Conservation (phyloP, 2,329 filamentous ascomycete species). For the Pseudocercospora fijiensis region DNA sequence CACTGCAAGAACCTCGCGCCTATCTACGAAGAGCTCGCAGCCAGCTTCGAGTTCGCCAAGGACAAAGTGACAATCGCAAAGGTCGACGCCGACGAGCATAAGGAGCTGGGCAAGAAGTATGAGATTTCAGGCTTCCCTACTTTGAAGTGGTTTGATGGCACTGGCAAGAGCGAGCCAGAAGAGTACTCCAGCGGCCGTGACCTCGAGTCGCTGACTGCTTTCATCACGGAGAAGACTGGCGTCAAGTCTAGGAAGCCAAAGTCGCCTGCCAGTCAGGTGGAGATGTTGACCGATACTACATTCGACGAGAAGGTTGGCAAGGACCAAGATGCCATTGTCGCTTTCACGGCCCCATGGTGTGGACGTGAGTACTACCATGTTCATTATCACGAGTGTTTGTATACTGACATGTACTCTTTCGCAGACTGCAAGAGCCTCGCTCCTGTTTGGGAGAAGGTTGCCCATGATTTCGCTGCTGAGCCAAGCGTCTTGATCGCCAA, state of each 20-base stretch:
- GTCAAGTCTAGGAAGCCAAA: conserved; percentile 75
- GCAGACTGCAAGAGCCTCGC: conserved; percentile 95
- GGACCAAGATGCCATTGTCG: conserved; percentile 87
- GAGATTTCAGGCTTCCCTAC: conserved; percentile 94
- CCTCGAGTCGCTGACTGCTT: conserved; percentile 76
- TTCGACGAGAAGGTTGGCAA: conserved; percentile 77
- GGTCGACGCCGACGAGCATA: conserved; percentile 91
- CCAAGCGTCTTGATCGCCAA: conserved; percentile 83
- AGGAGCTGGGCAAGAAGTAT: conserved; percentile 78
- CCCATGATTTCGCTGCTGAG: conserved; percentile 76
- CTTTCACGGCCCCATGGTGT: conserved; percentile 98
- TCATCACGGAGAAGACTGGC: conserved; percentile 84
- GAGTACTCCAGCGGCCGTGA: conserved; percentile 88
- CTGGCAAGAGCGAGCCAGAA: conserved; percentile 70
- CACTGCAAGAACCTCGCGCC: conserved; percentile 98
- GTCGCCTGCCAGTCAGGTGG: conserved; percentile 70
- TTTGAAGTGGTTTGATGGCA: conserved; percentile 96
- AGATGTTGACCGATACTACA: conserved; percentile 73
- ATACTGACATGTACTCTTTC: conserved; percentile 20
- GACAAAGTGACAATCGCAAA: conserved; percentile 85
- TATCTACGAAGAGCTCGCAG: conserved; percentile 85
- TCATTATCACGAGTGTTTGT: conserved; percentile 3
- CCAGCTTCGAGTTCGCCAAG: conserved; percentile 69
- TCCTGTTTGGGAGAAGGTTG: conserved; percentile 84
- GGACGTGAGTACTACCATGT: conserved; percentile 70